Percentiles rank a stretch among this genome's conserved stretches.
Conservation (phyloP, 805 yeast species). For the Babjeviella inositovora region DNA sequence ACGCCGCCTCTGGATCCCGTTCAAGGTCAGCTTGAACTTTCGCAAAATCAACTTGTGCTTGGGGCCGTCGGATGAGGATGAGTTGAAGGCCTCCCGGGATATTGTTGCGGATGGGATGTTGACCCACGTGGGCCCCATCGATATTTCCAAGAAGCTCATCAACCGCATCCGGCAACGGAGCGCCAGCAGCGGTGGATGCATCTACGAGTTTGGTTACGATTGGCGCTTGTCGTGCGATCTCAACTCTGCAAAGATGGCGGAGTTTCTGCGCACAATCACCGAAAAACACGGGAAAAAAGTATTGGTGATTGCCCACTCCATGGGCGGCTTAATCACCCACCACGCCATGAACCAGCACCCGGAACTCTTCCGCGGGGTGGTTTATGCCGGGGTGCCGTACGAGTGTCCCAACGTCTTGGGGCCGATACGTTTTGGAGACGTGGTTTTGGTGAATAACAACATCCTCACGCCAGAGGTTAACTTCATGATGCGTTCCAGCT, state of each 20-base stretch:
- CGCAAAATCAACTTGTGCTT: conserved; percentile 52
- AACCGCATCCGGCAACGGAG: conserved; percentile 32
- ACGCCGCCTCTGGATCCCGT: conserved; percentile 73
- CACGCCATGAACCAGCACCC: conserved; percentile 61
- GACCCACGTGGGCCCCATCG: conserved; percentile 79
- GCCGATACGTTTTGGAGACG: conserved; percentile 71
- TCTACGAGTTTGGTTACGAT: conserved; percentile 79
- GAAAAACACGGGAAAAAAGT: conserved; percentile 36
- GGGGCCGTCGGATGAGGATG: conserved; percentile 65
- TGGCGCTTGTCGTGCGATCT: conserved; percentile 70
- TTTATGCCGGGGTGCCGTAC: conserved; percentile 74
- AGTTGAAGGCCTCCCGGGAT: conserved; percentile 28
- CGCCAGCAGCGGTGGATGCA: conserved; percentile 38
- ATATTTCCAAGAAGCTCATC: conserved; percentile 48
- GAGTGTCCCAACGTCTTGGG: conserved; percentile 80
- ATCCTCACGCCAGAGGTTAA: conserved; percentile 69
- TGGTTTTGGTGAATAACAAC: conserved; percentile 57
- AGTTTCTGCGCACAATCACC: conserved; percentile 25
- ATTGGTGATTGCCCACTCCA: conserved; percentile 73
- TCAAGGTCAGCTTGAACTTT: conserved; percentile 68
- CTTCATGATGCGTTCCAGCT: conserved; percentile 80
- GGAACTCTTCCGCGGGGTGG: conserved; percentile 49
- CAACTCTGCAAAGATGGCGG: conserved; percentile 30
- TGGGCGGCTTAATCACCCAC: conserved; percentile 87
- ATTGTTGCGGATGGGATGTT: conserved; percentile 66